Evolutionary conservation across 2,329 filamentous ascomycete genomes (phyloP), one percentile per base, ranked within the genome.

Genomic region (Sporothrix dimorphospora): DNA sequence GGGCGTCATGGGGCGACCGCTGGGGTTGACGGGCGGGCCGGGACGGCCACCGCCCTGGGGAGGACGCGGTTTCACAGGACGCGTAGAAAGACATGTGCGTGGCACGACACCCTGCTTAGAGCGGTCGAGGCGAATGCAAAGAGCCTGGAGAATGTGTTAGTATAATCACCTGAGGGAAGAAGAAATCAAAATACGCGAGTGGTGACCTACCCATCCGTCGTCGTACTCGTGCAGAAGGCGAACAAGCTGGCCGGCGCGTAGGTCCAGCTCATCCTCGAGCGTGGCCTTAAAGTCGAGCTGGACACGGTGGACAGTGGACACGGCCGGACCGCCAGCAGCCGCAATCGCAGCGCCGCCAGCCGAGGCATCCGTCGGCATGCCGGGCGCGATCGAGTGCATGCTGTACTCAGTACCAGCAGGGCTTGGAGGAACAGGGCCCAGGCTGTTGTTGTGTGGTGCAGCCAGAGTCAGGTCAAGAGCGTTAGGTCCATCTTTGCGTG

Each of bases 171-270:
- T 67, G 72, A 53, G 38, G 16, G 61, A 27, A 11, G 9, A 34
- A 27, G 45, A 57, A 12, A 30, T 7, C 9, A 1, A 24, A 0
- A 30, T 67, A 21, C n/a, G 40, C 3, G 16, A 8, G 24, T 4
- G 6, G 69, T 38, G 71, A 87, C 92, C 87, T 88, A 95, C 93
- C 96, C 96, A 99, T 78, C 96, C 96, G 82, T 99, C 96, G 79
- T 99, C 96, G 78, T 98, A 99, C 82, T 97, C 94, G 79, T 98
- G 95, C 69, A 98, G 85, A 75, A 99, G 85, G 75, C 95, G 89
- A 68, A 98, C 93, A 66, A 99, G 86, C 74, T 97, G 91, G 69
- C 96, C 96, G 72, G 91, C 89, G 74, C 85, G 88, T 59, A 99
- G 86, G 74, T 90, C 92, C 78, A 99, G 85, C 82, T 99, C 96